Conservation (phyloP, 2,329 filamentous ascomycete species). For the Dactylonectria estremocensis region DNA sequence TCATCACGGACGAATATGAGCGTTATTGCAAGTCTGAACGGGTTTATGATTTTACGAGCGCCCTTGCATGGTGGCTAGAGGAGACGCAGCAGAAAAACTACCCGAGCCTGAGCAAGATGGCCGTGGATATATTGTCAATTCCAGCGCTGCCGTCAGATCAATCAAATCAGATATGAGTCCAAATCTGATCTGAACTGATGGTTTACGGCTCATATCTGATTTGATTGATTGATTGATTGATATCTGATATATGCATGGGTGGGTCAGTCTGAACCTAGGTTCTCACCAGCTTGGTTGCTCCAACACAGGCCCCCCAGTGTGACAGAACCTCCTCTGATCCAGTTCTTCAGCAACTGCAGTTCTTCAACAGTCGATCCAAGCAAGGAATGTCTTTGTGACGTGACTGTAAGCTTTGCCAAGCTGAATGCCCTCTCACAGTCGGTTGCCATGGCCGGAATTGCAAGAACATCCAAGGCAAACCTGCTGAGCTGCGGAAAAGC, state of each 20-base stretch:
- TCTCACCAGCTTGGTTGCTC: constrained; percentile 6
- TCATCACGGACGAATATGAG: too few relatives aligned
- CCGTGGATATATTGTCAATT: too few relatives aligned
- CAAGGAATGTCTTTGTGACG: constrained; percentile 14
- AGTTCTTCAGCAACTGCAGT: constrained; percentile 7
- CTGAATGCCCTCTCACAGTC: constrained; percentile 33
- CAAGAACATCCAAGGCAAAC: constrained; percentile 16
- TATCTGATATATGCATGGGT: constrained; percentile 23
- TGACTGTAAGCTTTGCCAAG: constrained; percentile 24
- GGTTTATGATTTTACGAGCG: too few relatives aligned
- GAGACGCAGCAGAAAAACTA: too few relatives aligned
- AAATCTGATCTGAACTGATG: constrained; percentile 27
- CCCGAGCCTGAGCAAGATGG: too few relatives aligned
- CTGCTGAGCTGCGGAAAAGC: constrained; percentile 26
- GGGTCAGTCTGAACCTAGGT: constrained; percentile 10
- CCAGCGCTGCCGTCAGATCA: constrained; percentile 25
- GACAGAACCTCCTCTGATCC: constrained; percentile 4
- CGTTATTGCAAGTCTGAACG: too few relatives aligned
- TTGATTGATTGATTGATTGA: constrained; percentile 25
- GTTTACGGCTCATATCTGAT: constrained; percentile 20
- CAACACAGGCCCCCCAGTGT: constrained; percentile 3
- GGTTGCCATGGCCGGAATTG: constrained; percentile 10
- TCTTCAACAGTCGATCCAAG: constrained; percentile 7
- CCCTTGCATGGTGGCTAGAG: too few relatives aligned
- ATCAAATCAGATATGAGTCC: constrained; percentile 23